Percentiles rank a stretch among this genome's conserved stretches.
phyloP scores from a whole-genome alignment of 139 green algal genomes.

The Limnomonas spitsbergensis region DNA sequence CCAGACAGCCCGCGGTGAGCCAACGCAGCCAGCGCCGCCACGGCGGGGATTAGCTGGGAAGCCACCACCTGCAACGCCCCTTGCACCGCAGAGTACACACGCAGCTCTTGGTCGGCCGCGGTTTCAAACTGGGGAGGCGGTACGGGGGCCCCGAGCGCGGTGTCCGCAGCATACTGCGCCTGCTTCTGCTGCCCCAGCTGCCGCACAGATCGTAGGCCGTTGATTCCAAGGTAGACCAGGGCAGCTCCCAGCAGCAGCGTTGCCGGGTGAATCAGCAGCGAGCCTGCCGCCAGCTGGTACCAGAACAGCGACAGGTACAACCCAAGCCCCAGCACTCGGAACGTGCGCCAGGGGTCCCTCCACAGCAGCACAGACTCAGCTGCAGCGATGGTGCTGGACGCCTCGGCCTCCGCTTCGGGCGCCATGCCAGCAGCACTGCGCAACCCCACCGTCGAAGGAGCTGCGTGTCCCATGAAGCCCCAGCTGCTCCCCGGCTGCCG shows the following conservation, averaged over 20 bases:
- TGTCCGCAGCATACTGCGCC: not conserved
- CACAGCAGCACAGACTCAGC: not conserved
- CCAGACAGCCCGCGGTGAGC: not conserved
- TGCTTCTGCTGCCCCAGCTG: not conserved
- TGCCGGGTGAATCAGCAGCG: not conserved
- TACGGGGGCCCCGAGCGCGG: not conserved
- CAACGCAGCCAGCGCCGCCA: not conserved
- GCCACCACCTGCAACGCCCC: not conserved
- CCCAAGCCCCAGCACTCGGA: not conserved
- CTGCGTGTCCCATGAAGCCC: not conserved
- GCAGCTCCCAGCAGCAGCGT: not conserved
- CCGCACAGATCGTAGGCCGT: not conserved
- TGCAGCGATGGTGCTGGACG: not conserved
- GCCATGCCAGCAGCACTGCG: not conserved
- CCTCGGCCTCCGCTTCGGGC: not conserved
- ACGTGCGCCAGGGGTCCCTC: constrained; percentile 1
- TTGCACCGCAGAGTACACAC: not conserved
- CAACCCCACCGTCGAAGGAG: not conserved
- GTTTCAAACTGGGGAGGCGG: no score
- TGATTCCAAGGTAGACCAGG: not conserved
- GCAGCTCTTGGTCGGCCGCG: not conserved
- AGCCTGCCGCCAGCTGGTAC: not conserved
- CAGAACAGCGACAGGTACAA: not conserved
- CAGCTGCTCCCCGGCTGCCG: not conserved
- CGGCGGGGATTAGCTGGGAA: not conserved